A percentile compares a stretch with the other conserved stretches of the same genome.
These are phyloP conservation scores for Heliamphora pulchella DNA, from an alignment of 179 eudicot species.

Conservation along the genomic window DNA sequence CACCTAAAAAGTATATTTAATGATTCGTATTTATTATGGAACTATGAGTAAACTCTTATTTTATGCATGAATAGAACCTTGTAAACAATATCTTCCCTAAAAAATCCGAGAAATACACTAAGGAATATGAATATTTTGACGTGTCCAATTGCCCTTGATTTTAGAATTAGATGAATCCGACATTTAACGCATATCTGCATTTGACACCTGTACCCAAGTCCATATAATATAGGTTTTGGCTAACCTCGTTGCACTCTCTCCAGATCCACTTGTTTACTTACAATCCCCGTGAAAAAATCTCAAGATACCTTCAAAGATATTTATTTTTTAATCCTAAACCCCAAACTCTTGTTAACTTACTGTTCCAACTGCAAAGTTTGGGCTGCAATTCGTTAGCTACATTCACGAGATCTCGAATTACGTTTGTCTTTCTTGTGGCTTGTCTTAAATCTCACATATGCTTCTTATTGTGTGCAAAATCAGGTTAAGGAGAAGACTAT, in stretches of 20 bases:
- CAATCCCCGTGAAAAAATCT: neutral
- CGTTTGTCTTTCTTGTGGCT: neutral
- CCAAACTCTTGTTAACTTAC: neutral
- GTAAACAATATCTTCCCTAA: neutral
- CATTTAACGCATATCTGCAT: no score
- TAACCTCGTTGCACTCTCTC: neutral
- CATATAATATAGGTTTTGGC: neutral
- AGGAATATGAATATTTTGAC: neutral
- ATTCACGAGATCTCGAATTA: neutral
- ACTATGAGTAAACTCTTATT: neutral
- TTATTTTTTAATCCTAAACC: neutral
- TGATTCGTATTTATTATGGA: neutral
- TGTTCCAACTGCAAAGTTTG: neutral
- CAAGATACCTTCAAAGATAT: neutral
- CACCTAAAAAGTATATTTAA: neutral
- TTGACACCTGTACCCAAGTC: neutral
- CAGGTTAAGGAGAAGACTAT: constrained; percentile 98
- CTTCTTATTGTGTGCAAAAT: constrained; percentile 17
- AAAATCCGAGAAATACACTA: neutral
- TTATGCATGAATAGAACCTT: neutral
- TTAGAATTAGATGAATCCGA: neutral
- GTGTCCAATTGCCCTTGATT: neutral
- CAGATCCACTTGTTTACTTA: neutral
- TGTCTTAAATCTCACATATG: neutral
- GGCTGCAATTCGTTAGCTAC: neutral